Base-by-base conservation (phyloP, 2,329 filamentous ascomycete species). In the Curvularia eragrostidis region DNA sequence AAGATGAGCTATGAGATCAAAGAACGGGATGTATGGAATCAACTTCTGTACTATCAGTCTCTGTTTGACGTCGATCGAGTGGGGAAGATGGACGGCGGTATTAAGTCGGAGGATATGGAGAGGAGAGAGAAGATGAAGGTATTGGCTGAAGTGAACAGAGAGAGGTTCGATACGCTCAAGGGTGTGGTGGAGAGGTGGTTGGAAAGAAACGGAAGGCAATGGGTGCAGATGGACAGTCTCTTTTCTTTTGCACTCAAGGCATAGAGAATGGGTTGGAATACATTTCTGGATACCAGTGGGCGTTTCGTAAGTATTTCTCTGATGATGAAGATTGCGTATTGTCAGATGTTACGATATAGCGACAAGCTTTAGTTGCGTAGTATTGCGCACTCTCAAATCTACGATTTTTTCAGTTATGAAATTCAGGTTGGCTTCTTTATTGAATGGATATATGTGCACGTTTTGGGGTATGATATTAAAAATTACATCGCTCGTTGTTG, bases 1-100 rank as follows among this genome's bases (percentile, higher is more conserved):
- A 87, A 87, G 48, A 98, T 99, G 93, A 82, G 85, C 21, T 97
- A 93, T 75, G 93, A 96, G 79, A 89, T 91, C 71, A 84, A 85
- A 0, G 95, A 98, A 80, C 94, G 95, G 79, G 89, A 90, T 70
- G 84, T 98, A 58, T 98, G 97, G 80, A 98, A 96, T 76, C 95
- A 99, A 79, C 83, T 99, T 39, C 80, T 98, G 53, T 99, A 97
- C 80, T 90, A 93, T 74, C 85, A 90, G 28, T 85, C 85, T 48
- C 79, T 98, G 54, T 99, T 93, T 82, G 93, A 99, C 77, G 90
- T 96, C 3, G 93, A 98, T 61, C 92, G 91, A 78, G 90, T 90
- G 13, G 86, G 86, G 63, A 75, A 69, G 54, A 79, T 79, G 7
- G 80, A 68, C 4, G 63, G 52, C 4, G 77, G 50, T 75, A 84